Evolutionary conservation across 2,329 filamentous ascomycete species (phyloP), one percentile per base, ranked within the genome.

Genomic region (Alternaria postmessia): DNA sequence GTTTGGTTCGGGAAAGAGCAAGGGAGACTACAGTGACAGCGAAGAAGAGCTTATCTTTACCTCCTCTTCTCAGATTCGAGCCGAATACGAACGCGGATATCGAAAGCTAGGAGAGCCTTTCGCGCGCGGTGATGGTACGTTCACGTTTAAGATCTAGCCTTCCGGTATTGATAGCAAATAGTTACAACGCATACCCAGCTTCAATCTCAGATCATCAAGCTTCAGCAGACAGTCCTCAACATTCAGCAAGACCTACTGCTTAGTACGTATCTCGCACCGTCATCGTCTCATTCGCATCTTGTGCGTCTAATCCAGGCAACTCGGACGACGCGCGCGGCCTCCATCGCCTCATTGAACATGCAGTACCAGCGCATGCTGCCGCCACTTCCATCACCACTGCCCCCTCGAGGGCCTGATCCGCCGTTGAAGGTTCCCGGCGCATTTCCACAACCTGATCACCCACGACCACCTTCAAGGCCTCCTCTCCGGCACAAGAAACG

Each of bases 61-160:
- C 22, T 68, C 72, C 18, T 68, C 70, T 1, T 42, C 61, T 14
- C 66, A 73, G 28, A 67, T 76, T 1, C 61, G 68, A 32, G 61
- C 68, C 1, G 74, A 75, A 41, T 77, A 73, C 24, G 68, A 75
- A 34, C 70, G 66, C 12, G 73, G 74, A 28, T 74, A 71, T 46
- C 59, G 63, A n/a, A 67, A 65, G 49, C 46, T 76, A 3, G 73
- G 74, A 12, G 69, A 76, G 48, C 59, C 60, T n/a, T 77, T 67
- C 49, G 74, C 75, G 5, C 58, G 67, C 14, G 75, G 75, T 34
- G 75, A 77, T 42, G 62, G 73, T 71, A 67, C n/a, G 72, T 51
- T 28, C 18, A 34, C 7, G 18, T 42, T 26, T n/a, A n/a, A 22
- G 28, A 36, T 28, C 2, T 22, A 39, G 26, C 1, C 11, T 8